Evolutionary conservation across 1,139 yeast genomes (phyloP).

Genomic region (Suhomyces coccinellae): DNA sequence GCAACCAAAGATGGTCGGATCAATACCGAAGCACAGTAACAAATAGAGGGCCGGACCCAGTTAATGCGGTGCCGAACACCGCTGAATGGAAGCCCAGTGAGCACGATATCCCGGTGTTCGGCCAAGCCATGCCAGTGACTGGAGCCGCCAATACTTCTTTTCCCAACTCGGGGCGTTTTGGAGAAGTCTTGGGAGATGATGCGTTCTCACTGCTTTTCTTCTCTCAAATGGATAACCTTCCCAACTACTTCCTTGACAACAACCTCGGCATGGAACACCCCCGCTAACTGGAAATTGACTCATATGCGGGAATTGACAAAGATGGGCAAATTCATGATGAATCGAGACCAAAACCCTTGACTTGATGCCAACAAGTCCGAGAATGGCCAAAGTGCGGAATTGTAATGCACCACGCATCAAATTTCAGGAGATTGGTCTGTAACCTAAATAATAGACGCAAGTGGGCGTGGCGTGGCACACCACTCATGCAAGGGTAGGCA

Average conservation of each 20-base stretch:
- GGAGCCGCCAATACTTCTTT: neutral
- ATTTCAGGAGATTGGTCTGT: too few relatives aligned
- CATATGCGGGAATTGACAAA: too few relatives aligned
- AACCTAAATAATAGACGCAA: too few relatives aligned
- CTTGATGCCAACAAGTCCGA: too few relatives aligned
- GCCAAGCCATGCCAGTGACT: neutral
- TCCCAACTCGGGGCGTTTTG: neutral
- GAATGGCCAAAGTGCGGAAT: too few relatives aligned
- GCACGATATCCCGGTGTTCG: neutral
- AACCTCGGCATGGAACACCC: conserved; percentile 23
- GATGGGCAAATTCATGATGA: too few relatives aligned
- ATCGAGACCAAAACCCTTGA: too few relatives aligned
- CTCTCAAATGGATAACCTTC: conserved; percentile 27
- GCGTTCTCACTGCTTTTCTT: conserved; percentile 20
- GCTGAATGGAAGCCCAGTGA: neutral
- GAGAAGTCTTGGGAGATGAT: conserved; percentile 15
- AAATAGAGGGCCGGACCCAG: neutral
- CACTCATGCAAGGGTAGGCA: too few relatives aligned
- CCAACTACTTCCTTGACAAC: conserved; percentile 44
- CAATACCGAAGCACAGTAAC: neutral
- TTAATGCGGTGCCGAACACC: neutral
- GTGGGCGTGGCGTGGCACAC: too few relatives aligned
- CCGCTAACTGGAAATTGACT: neutral
- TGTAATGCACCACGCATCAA: too few relatives aligned
- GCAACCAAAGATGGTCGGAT: neutral